A percentile compares a stretch with the other conserved stretches of the same genome.
Conservation (phyloP, 2,329 filamentous ascomycete genomes). For the Hortaea sp. region DNA sequence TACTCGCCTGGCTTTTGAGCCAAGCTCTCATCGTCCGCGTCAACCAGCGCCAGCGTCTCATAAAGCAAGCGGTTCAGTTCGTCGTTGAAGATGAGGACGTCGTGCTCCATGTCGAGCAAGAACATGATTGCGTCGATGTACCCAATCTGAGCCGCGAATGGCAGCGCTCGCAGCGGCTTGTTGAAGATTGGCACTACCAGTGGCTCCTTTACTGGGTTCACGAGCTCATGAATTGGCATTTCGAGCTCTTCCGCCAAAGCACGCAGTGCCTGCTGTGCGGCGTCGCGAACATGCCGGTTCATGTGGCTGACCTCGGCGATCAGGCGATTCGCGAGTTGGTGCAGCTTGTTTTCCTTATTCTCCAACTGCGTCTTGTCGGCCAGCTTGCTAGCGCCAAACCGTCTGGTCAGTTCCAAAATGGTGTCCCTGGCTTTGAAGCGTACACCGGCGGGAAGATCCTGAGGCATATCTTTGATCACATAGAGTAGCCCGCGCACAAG, state of each 20-base stretch:
- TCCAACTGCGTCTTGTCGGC: conserved; percentile 70
- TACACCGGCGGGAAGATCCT: conserved; percentile 84
- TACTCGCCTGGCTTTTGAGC: conserved; percentile 90
- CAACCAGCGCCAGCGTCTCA: conserved; percentile 86
- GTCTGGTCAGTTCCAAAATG: conserved; percentile 61
- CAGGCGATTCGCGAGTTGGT: conserved; percentile 72
- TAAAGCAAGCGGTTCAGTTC: conserved; percentile 80
- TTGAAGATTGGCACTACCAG: conserved; percentile 87
- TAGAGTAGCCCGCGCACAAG: conserved; percentile 88
- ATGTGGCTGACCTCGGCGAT: conserved; percentile 87
- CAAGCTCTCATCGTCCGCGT: conserved; percentile 86
- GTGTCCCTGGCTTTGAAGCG: conserved; percentile 73
- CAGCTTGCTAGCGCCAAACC: conserved; percentile 61
- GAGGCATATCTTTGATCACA: conserved; percentile 96
- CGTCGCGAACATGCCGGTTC: conserved; percentile 88
- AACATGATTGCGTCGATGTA: conserved; percentile 98
- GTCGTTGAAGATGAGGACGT: conserved; percentile 87
- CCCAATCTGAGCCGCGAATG: conserved; percentile 91
- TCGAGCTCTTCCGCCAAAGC: conserved; percentile 70
- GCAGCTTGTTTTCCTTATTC: conserved; percentile 55
- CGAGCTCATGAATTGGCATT: conserved; percentile 75
- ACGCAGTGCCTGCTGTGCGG: conserved; percentile 69
- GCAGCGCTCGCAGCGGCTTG: conserved; percentile 84
- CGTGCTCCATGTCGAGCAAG: conserved; percentile 77
- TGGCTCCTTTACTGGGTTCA: conserved; percentile 81